Evolutionary conservation across 2,329 filamentous ascomycete genomes (phyloP), one percentile per base, ranked within the genome.

Genomic region (Botrytis aclada): DNA sequence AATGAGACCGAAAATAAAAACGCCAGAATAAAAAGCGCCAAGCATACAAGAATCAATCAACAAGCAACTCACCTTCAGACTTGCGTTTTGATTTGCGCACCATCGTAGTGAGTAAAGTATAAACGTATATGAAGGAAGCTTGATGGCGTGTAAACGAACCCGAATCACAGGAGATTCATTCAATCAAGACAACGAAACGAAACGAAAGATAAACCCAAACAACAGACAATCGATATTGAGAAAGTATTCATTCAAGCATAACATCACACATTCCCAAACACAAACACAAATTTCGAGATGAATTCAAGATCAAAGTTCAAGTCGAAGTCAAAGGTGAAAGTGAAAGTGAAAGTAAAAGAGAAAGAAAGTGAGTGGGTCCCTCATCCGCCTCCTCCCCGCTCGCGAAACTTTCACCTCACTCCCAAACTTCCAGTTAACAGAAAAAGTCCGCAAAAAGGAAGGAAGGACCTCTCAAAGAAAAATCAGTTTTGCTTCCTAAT

Each of bases 31-130:
- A 16, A 51, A 66, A 3, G 18, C 2, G 1, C 37, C n/a, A 37
- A 25, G 14, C 7, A 51, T 12, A 14, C 1, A 34, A 3, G 9
- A 25, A 25, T 22, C 20, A n/a, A 37, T 37, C 20, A 47, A 39
- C 1, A 22, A 18, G 25, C 14, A 10, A 47, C 70, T 61, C 51
- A 72, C 70, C 63, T 39, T 69, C 70, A 39, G 63, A 72, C 45
- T 72, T 69, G 51, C 70, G 63, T 60, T 72, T 72, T 16, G 25
- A 2, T 20, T 45, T 58, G n/a, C 32, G 43, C 29, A 34, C 41
- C 70, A 69, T 72, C 7, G 10, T 51, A 2, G 16, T 37, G 10
- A 2, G 16, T 22, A 22, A n/a, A n/a, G 9, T 45, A 34, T 32
- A 6, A 43, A 4, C 41, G 14, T 14, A 14, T 29, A 7, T 6